Conservation (phyloP, 257 asterid genomes). For the Salvia hispanica region DNA sequence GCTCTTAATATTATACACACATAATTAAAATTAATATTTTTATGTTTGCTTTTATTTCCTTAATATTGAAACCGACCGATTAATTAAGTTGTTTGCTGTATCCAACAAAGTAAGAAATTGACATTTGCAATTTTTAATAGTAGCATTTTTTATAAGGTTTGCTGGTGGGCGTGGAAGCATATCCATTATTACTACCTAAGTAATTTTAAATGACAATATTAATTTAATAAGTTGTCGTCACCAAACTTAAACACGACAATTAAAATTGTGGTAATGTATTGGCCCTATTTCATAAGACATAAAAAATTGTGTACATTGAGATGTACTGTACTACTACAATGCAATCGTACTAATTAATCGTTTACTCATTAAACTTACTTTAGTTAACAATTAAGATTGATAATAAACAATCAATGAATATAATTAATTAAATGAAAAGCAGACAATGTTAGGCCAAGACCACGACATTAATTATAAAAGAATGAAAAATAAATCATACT, state of each 20-base stretch:
- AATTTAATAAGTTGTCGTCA: not conserved
- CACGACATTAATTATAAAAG: too few relatives aligned
- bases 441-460: too few relatives aligned
- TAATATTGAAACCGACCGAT: not conserved
- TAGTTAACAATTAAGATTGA: too few relatives aligned
- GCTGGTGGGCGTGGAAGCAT: slow-evolving; percentile 20
- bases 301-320: not conserved
- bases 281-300: too few relatives aligned
- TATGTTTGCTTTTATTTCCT: not conserved
- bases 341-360: too few relatives aligned
- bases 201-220: not conserved
- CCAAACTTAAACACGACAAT: slow-evolving; percentile 19
- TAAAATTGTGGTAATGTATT: not conserved
- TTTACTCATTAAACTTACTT: too few relatives aligned
- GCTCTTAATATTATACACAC: not conserved
- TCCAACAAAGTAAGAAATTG: slow-evolving; percentile 11
- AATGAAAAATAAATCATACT: too few relatives aligned
- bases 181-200: slow-evolving; percentile 18
- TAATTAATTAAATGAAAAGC: too few relatives aligned
- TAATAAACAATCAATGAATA: too few relatives aligned
- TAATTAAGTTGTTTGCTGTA: slow-evolving; percentile 23
- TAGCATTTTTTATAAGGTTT: not conserved
- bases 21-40: not conserved
- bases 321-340: too few relatives aligned
- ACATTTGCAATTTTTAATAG: not conserved